phyloP scores from a whole-genome alignment of 1,284 basidiomycete species.

The Apiotrichum laibachii region DNA sequence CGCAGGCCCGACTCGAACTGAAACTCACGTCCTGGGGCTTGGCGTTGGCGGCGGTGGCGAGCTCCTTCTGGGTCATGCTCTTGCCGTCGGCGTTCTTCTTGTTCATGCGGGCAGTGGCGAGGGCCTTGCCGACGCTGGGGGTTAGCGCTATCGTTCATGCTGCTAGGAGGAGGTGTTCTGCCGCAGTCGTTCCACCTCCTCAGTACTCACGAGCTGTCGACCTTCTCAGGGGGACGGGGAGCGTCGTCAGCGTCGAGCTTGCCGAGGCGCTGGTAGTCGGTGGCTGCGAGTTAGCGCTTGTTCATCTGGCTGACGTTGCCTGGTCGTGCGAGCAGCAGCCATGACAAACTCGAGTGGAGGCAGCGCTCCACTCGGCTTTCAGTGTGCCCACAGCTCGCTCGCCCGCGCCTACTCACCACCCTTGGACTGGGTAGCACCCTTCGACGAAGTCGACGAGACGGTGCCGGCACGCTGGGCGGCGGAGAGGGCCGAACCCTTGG shows the following conservation, averaged over 20 bases:
- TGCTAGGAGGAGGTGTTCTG: neutral
- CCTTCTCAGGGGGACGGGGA: conserved; percentile 87
- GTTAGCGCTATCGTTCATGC: neutral
- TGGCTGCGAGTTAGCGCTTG: conserved; percentile 56
- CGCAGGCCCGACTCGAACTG: no score
- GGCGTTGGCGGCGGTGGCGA: conserved; percentile 64
- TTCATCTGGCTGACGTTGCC: neutral
- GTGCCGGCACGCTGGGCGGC: conserved; percentile 25
- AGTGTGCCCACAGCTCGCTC: neutral
- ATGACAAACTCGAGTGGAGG: no score
- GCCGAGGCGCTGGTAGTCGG: conserved; percentile 89
- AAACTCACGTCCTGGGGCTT: conserved; percentile 50
- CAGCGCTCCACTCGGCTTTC: neutral
- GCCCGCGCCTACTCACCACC: conserved; percentile 10
- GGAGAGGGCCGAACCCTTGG: conserved; percentile 37
- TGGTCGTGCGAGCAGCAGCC: neutral
- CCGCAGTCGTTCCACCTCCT: neutral
- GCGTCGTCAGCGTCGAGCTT: conserved; percentile 95
- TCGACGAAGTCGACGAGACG: conserved; percentile 24
- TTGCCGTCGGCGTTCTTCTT: conserved; percentile 52
- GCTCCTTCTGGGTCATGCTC: conserved; percentile 77
- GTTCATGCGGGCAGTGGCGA: conserved; percentile 73
- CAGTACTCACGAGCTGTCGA: conserved; percentile 53
- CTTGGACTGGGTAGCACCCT: conserved; percentile 17
- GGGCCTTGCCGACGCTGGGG: conserved; percentile 62